Evolutionary conservation across 2,329 filamentous ascomycete genomes (phyloP).

Genomic region (Beauveria rudraprayagi): DNA sequence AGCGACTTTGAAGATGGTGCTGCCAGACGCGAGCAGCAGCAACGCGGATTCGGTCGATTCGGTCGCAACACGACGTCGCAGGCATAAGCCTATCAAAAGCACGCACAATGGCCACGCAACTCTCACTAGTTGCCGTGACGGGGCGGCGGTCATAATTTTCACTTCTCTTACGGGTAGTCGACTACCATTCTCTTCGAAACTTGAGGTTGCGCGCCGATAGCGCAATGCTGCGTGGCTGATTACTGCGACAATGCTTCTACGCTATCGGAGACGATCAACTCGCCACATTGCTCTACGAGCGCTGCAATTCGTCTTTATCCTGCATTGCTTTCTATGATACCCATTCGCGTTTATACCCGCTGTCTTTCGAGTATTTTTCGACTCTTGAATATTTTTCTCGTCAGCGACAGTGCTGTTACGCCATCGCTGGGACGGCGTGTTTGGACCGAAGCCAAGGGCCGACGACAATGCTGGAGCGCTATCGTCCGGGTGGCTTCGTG

Average conservation of each 20-base stretch:
- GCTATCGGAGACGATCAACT: constrained; percentile 33
- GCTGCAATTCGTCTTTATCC: constrained; percentile 12
- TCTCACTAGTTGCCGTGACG: constrained; percentile 23
- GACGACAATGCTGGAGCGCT: constrained; percentile 48
- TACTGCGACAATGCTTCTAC: constrained; percentile 44
- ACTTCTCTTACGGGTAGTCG: constrained; percentile 24
- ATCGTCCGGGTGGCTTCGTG: constrained; percentile 41
- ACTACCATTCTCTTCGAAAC: constrained; percentile 23
- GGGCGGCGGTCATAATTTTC: constrained; percentile 3
- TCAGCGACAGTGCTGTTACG: constrained; percentile 48
- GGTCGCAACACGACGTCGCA: constrained; percentile 25
- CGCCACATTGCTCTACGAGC: neutral
- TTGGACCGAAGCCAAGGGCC: constrained; percentile 35
- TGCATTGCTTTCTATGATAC: constrained; percentile 30
- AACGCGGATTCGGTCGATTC: constrained; percentile 48
- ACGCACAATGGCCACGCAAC: constrained; percentile 12
- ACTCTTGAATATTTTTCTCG: constrained; percentile 26
- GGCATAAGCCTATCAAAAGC: constrained; percentile 14
- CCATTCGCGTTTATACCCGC: constrained; percentile 38
- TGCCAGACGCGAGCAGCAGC: constrained; percentile 46
- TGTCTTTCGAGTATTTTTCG: constrained; percentile 31
- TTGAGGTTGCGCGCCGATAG: neutral
- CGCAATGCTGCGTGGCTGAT: neutral
- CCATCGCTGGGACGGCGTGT: constrained; percentile 48
- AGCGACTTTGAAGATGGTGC: constrained; percentile 51